phyloP scores from a whole-genome alignment of 768 basidiomycete species.

The Vishniacozyma victoriae region DNA sequence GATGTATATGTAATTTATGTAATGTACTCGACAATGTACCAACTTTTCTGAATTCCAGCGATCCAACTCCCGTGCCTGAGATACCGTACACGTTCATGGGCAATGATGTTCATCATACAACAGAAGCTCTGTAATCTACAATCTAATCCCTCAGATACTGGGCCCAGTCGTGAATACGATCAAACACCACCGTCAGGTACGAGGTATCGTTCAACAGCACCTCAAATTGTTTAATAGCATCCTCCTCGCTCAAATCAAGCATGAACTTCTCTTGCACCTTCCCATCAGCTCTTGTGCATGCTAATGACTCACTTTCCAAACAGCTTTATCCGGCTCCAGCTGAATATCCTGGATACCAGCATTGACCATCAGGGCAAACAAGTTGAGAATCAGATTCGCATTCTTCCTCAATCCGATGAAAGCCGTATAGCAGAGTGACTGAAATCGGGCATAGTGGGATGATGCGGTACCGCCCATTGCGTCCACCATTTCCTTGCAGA shows the following conservation, averaged over 20 bases:
- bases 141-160: too few relatives aligned
- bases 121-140: too few relatives aligned
- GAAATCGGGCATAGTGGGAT: constrained; percentile 92
- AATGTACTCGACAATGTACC: too few relatives aligned
- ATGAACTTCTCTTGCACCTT: constrained; percentile 96
- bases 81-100: too few relatives aligned
- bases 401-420: constrained; percentile 94
- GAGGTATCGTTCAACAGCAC: constrained; percentile 86
- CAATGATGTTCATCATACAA: too few relatives aligned
- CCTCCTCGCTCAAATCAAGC: constrained; percentile 87
- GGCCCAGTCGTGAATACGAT: constrained; percentile 72
- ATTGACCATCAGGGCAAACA: constrained; percentile 94
- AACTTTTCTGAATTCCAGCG: too few relatives aligned
- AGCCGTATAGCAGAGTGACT: constrained; percentile 94
- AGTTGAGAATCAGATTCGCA: constrained; percentile 91
- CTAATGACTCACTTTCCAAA: constrained; percentile 47
- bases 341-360: constrained; percentile 98
- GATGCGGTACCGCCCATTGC: constrained; percentile 98
- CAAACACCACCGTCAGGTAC: constrained; percentile 85
- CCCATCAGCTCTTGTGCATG: constrained; percentile 7
- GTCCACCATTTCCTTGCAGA: constrained; percentile 99
- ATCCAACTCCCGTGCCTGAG: too few relatives aligned
- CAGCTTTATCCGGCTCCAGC: constrained; percentile 54
- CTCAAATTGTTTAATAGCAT: constrained; percentile 96
- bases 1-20: too few relatives aligned